These are phyloP conservation scores for Emericellopsis terricola DNA, from an alignment of 495 filamentous ascomycete genomes.

Conservation along the genomic window DNA sequence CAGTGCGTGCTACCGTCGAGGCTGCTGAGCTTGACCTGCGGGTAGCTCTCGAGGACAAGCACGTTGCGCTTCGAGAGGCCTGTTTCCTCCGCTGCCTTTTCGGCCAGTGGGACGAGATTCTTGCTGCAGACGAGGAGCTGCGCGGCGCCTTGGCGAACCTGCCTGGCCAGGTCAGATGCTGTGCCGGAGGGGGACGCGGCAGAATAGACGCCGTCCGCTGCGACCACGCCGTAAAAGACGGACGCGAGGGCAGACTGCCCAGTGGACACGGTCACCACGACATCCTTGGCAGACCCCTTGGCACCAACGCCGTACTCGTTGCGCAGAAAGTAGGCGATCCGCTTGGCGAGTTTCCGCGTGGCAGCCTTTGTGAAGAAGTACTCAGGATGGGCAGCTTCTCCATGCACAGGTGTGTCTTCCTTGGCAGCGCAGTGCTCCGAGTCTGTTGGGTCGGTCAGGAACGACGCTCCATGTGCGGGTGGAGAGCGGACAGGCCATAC, in stretches of 20 bases:
- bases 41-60: slow-evolving; percentile 12
- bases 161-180: slow-evolving; percentile 20
- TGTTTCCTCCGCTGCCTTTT: slow-evolving; percentile 38
- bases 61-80: slow-evolving; percentile 28
- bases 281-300: slow-evolving; percentile 27
- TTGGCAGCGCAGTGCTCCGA: background rate
- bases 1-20: slow-evolving; percentile 1
- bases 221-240: slow-evolving; percentile 29
- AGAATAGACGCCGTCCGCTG: slow-evolving; percentile 31
- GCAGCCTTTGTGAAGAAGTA: slow-evolving; percentile 28
- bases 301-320: slow-evolving; percentile 27
- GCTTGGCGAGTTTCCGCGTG: slow-evolving; percentile 21
- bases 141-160: slow-evolving; percentile 25
- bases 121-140: slow-evolving; percentile 34
- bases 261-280: slow-evolving; percentile 29
- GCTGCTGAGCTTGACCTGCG: slow-evolving; percentile 8
- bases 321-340: slow-evolving; percentile 27
- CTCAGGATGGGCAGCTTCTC: slow-evolving; percentile 27
- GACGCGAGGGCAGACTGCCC: slow-evolving; percentile 27
- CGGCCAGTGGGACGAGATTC: slow-evolving; percentile 31
- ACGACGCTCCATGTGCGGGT: background rate
- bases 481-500: background rate
- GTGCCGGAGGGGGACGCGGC: slow-evolving; percentile 23
- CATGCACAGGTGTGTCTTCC: slow-evolving; percentile 10
- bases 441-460: background rate